A percentile compares a stretch with the other conserved stretches of the same genome.
phyloP scores from a whole-genome alignment of 352 stramenopile genomes.

The Elongisporangium senticosum region DNA sequence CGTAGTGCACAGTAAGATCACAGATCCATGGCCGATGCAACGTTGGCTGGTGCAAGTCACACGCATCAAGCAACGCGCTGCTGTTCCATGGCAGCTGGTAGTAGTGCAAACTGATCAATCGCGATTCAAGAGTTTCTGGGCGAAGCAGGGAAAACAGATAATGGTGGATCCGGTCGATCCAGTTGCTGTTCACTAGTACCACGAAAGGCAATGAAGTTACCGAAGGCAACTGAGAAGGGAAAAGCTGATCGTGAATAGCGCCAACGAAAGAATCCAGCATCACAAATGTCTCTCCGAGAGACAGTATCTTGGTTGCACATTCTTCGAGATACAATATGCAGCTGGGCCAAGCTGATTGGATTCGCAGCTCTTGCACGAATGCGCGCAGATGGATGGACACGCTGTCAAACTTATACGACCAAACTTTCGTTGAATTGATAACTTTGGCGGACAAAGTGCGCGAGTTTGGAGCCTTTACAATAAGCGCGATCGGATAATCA shows the following conservation, averaged over 20 bases:
- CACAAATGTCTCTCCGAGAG: slow-evolving; percentile 16
- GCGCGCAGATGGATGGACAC: slow-evolving; percentile 25
- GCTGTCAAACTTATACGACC: slow-evolving; percentile 36
- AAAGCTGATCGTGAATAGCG: slow-evolving; percentile 6
- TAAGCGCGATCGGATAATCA: slow-evolving; percentile 27
- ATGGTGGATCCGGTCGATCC: slow-evolving; percentile 34
- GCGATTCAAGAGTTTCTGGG: not conserved
- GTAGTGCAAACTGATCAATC: not conserved
- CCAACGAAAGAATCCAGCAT: slow-evolving; percentile 33
- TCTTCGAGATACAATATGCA: slow-evolving; percentile 23
- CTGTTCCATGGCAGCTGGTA: not conserved
- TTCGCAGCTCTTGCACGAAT: slow-evolving; percentile 14
- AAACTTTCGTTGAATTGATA: slow-evolving; percentile 14
- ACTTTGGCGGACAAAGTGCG: not conserved
- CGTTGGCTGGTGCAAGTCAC: not conserved
- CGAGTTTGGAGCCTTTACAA: slow-evolving; percentile 7
- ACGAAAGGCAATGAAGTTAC: slow-evolving; percentile 10
- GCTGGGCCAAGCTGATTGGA: slow-evolving; percentile 16
- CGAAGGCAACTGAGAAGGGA: not conserved
- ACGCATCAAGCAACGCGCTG: not conserved
- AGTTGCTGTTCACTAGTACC: slow-evolving; percentile 11
- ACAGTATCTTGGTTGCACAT: slow-evolving; percentile 9
- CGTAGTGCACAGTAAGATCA: not conserved
- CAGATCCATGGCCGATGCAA: not conserved
- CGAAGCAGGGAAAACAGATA: not conserved